Conservation (phyloP, 2,329 filamentous ascomycete species). For the Hymenoscyphus albidus region DNA sequence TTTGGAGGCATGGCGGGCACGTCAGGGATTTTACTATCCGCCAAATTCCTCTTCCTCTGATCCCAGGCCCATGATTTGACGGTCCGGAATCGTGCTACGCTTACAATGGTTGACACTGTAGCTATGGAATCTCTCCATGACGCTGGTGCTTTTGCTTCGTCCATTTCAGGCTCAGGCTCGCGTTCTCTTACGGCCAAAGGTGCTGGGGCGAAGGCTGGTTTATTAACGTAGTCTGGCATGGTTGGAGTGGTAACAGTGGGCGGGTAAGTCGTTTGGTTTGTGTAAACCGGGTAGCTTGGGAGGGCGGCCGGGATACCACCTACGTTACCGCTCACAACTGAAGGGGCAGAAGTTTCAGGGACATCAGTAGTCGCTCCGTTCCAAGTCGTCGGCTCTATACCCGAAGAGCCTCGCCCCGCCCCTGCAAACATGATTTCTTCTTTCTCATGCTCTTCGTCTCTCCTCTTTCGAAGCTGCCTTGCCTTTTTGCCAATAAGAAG, state of each 20-base stretch:
- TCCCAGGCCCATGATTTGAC: background rate
- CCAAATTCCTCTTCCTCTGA: slow-evolving; percentile 2
- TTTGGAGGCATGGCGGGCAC: background rate
- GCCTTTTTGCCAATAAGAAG: background rate
- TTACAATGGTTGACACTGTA: background rate
- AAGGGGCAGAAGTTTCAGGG: background rate
- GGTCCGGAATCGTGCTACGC: background rate
- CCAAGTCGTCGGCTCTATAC: background rate
- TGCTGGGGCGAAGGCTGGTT: too few relatives aligned
- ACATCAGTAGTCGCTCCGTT: background rate
- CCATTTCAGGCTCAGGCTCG: background rate
- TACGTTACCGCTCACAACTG: background rate
- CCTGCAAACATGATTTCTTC: background rate
- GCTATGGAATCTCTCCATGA: slow-evolving; percentile 1
- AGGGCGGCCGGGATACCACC: background rate
- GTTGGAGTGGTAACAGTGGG: background rate
- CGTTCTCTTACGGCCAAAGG: too few relatives aligned
- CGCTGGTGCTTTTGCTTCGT: background rate
- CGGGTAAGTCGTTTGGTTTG: background rate
- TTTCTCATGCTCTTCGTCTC: background rate
- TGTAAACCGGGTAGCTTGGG: background rate
- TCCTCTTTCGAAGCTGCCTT: background rate
- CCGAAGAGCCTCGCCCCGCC: background rate
- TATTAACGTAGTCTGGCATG: too few relatives aligned
- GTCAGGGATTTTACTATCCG: background rate